Base-by-base conservation (phyloP, 225 moss, liverwort and hornwort genomes). In the Pseudoscleropodium purum region DNA sequence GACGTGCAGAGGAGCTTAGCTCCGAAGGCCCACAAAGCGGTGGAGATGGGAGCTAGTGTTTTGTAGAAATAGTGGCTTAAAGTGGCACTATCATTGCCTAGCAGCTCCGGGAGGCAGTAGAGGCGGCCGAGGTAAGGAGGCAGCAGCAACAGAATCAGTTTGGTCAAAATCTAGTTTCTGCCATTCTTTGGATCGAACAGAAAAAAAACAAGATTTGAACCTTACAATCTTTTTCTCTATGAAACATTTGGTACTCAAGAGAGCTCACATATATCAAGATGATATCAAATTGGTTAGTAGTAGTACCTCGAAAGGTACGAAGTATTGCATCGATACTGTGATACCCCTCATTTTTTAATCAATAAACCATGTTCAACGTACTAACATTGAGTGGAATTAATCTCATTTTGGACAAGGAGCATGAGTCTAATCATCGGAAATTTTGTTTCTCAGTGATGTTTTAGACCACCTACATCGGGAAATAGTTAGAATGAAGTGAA, bases 1-100 rank as follows among this genome's bases (percentile, higher is more conserved):
- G n/a, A n/a, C n/a, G n/a, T n/a, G n/a, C n/a, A n/a, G n/a, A n/a
- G n/a, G n/a, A n/a, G n/a, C n/a, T n/a, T n/a, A n/a, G n/a, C n/a
- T n/a, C n/a, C n/a, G n/a, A n/a, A n/a, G n/a, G n/a, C n/a, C 49
- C 61, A 52, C 7, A 65, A 64, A 81, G 83, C 41, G 85, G 45
- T 85, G 92, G 76, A 37, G 92, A 90, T 26, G 92, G 90, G 24
- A 87, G 65, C 33, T 88, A 91, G 85, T 91, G 96, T 39, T 97
- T 97, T 90, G 96, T 96, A 52, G 92, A 93, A 59, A 96, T 97
- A 65, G 96, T 96, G 59, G 93, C 91, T 49, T 95, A 97, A 70
- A 93, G 95, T 79, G 96, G 96, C 23, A 64, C 89, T 30, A 65
- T 19, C 62, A 69, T 94, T 85, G 97, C 96, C 60, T 88, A 91